A percentile compares a stretch with the other conserved stretches of the same genome.
phyloP scores from a whole-genome alignment of 305 asterid genomes.

The Withania somnifera region DNA sequence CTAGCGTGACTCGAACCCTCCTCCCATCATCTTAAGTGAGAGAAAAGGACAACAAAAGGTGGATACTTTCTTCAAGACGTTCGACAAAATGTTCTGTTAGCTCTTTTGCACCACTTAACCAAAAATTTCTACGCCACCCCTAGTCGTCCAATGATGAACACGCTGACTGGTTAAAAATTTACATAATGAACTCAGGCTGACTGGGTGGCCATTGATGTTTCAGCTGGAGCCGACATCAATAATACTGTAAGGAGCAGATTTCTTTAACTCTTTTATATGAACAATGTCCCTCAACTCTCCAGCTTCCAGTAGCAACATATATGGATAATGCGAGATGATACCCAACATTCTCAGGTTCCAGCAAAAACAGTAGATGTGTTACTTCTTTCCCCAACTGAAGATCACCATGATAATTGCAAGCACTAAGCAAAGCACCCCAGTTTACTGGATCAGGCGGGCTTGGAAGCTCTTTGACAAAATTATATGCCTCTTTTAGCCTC shows the following conservation, averaged over 20 bases:
- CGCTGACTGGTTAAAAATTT: no score
- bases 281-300: constrained; percentile 50
- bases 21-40: no score
- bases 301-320: constrained; percentile 54
- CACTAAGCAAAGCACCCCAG: constrained; percentile 62
- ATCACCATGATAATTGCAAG: constrained; percentile 50
- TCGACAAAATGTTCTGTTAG: not conserved
- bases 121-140: no score
- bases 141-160: no score
- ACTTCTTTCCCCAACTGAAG: constrained; percentile 50
- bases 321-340: constrained; percentile 41
- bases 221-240: constrained; percentile 26
- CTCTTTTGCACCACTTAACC: no score
- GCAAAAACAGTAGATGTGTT: constrained; percentile 25
- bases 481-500: constrained; percentile 34
- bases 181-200: no score
- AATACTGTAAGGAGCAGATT: constrained; percentile 37
- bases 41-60: not conserved
- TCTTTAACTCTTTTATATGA: constrained; percentile 34
- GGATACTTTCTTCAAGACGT: not conserved
- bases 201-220: not conserved
- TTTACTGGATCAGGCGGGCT: constrained; percentile 24
- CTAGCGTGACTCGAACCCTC: no score
- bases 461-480: constrained; percentile 30
- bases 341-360: constrained; percentile 54